These are phyloP conservation scores for Salix brachista DNA, from an alignment of 345 rosid species.

Conservation along the genomic window DNA sequence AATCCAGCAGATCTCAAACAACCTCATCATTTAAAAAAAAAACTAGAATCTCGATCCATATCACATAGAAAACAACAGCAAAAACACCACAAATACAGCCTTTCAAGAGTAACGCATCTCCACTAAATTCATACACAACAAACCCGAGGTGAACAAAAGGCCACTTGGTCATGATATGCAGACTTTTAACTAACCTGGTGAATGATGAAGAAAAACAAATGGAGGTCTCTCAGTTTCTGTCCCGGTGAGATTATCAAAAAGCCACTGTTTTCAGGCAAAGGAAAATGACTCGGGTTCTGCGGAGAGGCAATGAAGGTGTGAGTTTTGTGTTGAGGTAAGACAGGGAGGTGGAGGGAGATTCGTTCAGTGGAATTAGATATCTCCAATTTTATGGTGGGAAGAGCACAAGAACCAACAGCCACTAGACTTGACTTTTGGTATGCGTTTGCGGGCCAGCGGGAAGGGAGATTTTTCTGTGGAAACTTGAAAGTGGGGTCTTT, in stretches of 20 bases:
- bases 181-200: neutral
- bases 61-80: neutral
- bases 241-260: neutral
- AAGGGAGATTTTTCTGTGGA: neutral
- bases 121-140: neutral
- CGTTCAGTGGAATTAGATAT: neutral
- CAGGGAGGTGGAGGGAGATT: neutral
- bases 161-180: neutral
- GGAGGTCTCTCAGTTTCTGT: neutral
- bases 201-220: neutral
- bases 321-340: neutral
- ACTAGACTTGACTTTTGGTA: neutral
- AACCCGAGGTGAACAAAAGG: neutral
- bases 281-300: neutral
- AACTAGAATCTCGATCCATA: neutral
- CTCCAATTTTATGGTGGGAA: neutral
- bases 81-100: neutral
- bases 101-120: neutral
- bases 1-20: neutral
- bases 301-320: neutral
- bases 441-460: neutral
- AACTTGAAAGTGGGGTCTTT: neutral
- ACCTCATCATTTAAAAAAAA: neutral
- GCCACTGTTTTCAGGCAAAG: neutral
- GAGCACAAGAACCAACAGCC: neutral